phyloP scores from a whole-genome alignment of 1,284 basidiomycete species.

The Fistulina hepatica region DNA sequence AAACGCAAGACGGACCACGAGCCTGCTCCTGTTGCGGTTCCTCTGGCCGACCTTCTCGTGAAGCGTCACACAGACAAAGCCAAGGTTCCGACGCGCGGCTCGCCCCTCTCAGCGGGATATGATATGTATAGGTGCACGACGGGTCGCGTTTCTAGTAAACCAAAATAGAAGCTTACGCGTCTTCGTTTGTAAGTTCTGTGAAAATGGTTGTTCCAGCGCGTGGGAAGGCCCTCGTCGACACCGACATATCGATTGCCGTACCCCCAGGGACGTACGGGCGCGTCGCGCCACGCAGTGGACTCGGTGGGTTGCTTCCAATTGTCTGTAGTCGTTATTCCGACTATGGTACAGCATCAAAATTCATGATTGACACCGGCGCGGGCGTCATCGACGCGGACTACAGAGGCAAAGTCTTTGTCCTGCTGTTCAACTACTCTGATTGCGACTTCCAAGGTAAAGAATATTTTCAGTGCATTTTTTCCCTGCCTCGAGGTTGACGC shows the following conservation, averaged over 20 bases:
- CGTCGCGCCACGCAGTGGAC: constrained; percentile 87
- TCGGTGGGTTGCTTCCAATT: constrained; percentile 47
- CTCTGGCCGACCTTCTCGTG: constrained; percentile 57
- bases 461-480: neutral
- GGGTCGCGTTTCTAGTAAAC: constrained; percentile 6
- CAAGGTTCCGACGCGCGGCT: constrained; percentile 80
- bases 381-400: constrained; percentile 97
- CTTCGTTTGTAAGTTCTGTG: constrained; percentile 48
- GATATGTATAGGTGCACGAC: constrained; percentile 75
- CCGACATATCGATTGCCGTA: constrained; percentile 87
- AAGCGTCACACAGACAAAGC: constrained; percentile 80
- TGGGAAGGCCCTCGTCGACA: constrained; percentile 84
- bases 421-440: constrained; percentile 90
- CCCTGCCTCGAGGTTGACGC: neutral
- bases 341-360: constrained; percentile 68
- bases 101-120: constrained; percentile 81
- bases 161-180: constrained; percentile 1
- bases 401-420: constrained; percentile 84
- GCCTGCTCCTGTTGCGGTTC: constrained; percentile 24
- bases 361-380: constrained; percentile 94
- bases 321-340: neutral
- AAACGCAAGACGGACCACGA: too few relatives aligned
- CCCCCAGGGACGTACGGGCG: constrained; percentile 92
- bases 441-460: constrained; percentile 74
- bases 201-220: constrained; percentile 68